Evolutionary conservation across 1,284 basidiomycete genomes (phyloP).

Genomic region (Cutaneotrichosporon cavernicola): DNA sequence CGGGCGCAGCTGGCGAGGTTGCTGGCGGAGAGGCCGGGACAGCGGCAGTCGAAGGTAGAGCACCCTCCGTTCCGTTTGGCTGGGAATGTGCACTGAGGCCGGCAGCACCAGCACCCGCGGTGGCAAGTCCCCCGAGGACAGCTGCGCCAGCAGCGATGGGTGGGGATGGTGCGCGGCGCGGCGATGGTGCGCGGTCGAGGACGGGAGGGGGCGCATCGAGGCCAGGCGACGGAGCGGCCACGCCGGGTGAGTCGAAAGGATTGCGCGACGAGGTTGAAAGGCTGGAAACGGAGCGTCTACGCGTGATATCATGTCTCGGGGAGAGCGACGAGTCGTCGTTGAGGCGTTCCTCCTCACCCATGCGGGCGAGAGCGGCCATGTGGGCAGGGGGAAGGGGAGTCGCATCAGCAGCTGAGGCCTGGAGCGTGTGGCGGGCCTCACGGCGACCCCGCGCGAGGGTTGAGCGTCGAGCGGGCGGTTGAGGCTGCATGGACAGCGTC

Average conservation of each 20-base stretch:
- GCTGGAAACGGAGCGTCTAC: slow-evolving; percentile 36
- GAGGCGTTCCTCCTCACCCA: slow-evolving; percentile 16
- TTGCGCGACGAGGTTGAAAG: slow-evolving; percentile 36
- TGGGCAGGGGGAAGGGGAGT: slow-evolving; percentile 15
- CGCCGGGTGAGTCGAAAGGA: slow-evolving; percentile 45
- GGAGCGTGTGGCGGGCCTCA: slow-evolving; percentile 56
- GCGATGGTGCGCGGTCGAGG: not conserved
- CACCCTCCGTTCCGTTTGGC: not conserved
- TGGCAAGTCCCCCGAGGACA: not conserved
- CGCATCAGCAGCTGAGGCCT: slow-evolving; percentile 14
- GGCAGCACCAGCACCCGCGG: slow-evolving; percentile 13
- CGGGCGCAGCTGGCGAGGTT: not conserved
- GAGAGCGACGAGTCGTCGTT: slow-evolving; percentile 8
- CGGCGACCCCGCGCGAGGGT: slow-evolving; percentile 55
- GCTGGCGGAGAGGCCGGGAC: not conserved
- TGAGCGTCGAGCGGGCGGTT: slow-evolving; percentile 42
- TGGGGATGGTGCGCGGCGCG: too few relatives aligned
- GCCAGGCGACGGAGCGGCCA: not conserved
- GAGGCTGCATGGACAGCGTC: slow-evolving; percentile 46
- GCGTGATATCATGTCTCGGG: slow-evolving; percentile 13
- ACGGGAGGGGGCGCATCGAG: not conserved
- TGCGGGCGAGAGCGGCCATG: slow-evolving; percentile 14
- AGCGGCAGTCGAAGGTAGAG: not conserved
- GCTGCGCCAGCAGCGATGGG: not conserved
- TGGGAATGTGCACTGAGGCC: not conserved